Percentiles rank a stretch among this genome's conserved stretches.
Conservation (phyloP, 106 monocot genomes). For the Vanilla planifolia region DNA sequence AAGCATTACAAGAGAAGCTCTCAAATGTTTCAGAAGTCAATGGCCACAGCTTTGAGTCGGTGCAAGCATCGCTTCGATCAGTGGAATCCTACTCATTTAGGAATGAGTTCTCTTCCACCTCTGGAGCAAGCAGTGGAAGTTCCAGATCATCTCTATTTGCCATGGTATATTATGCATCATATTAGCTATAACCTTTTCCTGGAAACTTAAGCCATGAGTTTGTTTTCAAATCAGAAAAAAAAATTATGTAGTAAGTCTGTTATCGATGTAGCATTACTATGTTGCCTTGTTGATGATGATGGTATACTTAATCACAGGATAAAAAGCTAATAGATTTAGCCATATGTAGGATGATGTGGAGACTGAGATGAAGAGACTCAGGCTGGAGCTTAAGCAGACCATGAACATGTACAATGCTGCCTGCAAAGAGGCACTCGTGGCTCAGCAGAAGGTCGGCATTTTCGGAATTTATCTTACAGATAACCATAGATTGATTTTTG, state of each 20-base stretch:
- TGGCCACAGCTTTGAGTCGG: conserved; percentile 9
- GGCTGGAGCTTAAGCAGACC: conserved; percentile 38
- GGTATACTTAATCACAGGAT: too few relatives aligned
- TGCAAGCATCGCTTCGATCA: conserved; percentile 4
- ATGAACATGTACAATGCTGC: conserved; percentile 51
- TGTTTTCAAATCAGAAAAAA: too few relatives aligned
- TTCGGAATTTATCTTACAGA: not conserved
- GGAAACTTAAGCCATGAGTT: too few relatives aligned
- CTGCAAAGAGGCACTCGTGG: conserved; percentile 45
- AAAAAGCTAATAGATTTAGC: too few relatives aligned
- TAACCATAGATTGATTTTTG: not conserved
- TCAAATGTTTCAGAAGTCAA: conserved; percentile 20
- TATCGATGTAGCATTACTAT: too few relatives aligned
- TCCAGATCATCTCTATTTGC: conserved; percentile 22
- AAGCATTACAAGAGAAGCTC: conserved; percentile 2
- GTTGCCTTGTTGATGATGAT: too few relatives aligned
- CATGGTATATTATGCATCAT: too few relatives aligned
- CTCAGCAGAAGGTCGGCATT: conserved; percentile 28
- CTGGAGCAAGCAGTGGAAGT: conserved; percentile 2
- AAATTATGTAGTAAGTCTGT: too few relatives aligned
- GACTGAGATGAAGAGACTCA: conserved; percentile 38
- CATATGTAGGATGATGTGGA: conserved; percentile 35
- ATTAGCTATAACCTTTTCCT: too few relatives aligned
- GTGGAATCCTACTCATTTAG: conserved; percentile 19
- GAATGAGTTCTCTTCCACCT: conserved; percentile 17